Base-by-base conservation (phyloP, 345 rosid species). In the Eucalyptus pauciflora region DNA sequence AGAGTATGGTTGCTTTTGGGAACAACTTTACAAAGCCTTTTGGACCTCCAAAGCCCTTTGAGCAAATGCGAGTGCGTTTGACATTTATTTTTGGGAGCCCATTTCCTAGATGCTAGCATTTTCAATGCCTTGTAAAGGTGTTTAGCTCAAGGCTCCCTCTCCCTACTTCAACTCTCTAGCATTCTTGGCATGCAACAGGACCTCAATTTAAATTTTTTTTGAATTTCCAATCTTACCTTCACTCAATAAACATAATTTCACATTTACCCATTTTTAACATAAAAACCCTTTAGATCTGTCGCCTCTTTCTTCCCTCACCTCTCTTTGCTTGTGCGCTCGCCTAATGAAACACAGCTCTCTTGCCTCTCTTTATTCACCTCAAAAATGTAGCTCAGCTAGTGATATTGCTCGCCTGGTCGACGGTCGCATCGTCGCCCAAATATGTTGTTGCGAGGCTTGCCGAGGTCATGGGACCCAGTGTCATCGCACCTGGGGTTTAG, bases 341-440 rank as follows among this genome's bases (percentile, higher is more conserved):
- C 62, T 58, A 27, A 12, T 27, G 58, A 52, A 52, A 52, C 24
- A 18, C 0, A 4, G 4, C 58, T 52, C 4, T 18, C 24, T 52
- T 52, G 24, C 58, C 56, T 52, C 24, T 18, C 24, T 52, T 52
- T 52, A 52, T 18, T 52, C 24, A 29, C 8, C 67, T 60, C 0
- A 60, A 10, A 3, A 10, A 10, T 7, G 12, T 29, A 60, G 67
- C 67, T 60, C 8, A 27, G 2, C 31, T 27, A 13, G n/a, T 25
- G 4, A 60, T 18, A 60, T 60, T 60, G 67, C 15, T 27, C 31
- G 2, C 67, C 0, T 27, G 4, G 31, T 60, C 4, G 8, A 27
- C 4, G 1, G 8, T 60, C 0, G 15, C 67, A 60, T 25, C 31
- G 0, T 60, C 8, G 0, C 31, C 67, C 67, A 25, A 13, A 60